These are phyloP conservation scores for Lentinula sp. DNA, from an alignment of 768 basidiomycete species.

Conservation along the genomic window DNA sequence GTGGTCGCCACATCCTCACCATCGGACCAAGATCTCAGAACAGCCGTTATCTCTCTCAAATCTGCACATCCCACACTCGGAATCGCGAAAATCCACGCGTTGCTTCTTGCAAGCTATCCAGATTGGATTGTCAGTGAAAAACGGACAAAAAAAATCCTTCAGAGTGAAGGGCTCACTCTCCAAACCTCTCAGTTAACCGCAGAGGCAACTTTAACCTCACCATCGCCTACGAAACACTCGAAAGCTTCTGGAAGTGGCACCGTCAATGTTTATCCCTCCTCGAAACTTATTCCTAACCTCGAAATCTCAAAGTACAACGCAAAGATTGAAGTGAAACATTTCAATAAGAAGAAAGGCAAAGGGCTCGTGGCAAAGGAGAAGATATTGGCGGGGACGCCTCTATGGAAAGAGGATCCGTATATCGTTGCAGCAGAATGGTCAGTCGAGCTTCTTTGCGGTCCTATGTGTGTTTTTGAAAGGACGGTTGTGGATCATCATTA, in stretches of 20 bases:
- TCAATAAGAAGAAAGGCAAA: conserved; percentile 70
- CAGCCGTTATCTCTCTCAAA: conserved; percentile 49
- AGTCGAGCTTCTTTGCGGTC: conserved; percentile 8
- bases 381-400: conserved; percentile 62
- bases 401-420: conserved; percentile 87
- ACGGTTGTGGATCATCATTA: neutral
- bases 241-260: conserved; percentile 11
- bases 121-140: conserved; percentile 84
- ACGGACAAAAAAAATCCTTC: conserved; percentile 66
- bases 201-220: neutral
- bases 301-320: conserved; percentile 57
- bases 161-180: conserved; percentile 46
- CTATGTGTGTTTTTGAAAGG: neutral
- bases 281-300: conserved; percentile 55
- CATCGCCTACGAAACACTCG: conserved; percentile 1
- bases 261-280: conserved; percentile 44
- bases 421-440: conserved; percentile 79
- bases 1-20: neutral
- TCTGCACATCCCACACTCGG: conserved; percentile 58
- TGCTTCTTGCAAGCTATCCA: conserved; percentile 52
- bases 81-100: conserved; percentile 62
- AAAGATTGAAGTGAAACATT: conserved; percentile 63
- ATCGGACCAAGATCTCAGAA: conserved; percentile 54
- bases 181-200: conserved; percentile 11
- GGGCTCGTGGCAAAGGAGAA: conserved; percentile 69